Conservation (phyloP, 2,329 filamentous ascomycete genomes). For the Davidsoniella neocaledoniae region DNA sequence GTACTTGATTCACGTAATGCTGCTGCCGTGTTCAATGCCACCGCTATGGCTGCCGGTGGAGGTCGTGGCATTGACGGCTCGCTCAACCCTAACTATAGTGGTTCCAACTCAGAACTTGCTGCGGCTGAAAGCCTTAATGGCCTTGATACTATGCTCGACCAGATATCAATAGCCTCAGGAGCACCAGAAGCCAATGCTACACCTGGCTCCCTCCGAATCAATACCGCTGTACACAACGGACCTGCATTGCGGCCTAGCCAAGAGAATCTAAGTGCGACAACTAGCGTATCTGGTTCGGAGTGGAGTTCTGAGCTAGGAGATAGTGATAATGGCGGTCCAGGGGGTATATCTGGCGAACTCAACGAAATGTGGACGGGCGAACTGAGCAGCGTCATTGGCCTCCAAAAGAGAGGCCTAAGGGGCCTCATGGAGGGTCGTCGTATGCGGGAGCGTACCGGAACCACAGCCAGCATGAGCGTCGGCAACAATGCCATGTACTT, state of each 20-base stretch:
- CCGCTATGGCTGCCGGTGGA: constrained; percentile 91
- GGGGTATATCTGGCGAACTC: constrained; percentile 11
- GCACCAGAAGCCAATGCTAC: not conserved
- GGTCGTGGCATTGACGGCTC: constrained; percentile 63
- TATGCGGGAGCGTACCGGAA: constrained; percentile 55
- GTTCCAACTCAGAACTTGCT: constrained; percentile 23
- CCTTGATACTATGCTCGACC: constrained; percentile 6
- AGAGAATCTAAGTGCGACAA: constrained; percentile 32
- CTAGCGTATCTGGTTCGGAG: constrained; percentile 36
- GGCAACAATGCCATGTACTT: constrained; percentile 18
- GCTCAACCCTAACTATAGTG: constrained; percentile 44
- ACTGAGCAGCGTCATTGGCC: constrained; percentile 75
- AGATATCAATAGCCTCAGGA: constrained; percentile 3
- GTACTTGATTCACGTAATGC: constrained; percentile 86
- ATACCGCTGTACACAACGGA: constrained; percentile 25
- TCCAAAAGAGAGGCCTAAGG: constrained; percentile 83
- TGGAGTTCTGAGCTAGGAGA: constrained; percentile 39
- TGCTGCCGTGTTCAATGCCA: constrained; percentile 93
- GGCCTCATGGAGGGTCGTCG: constrained; percentile 89
- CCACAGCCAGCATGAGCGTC: constrained; percentile 18
- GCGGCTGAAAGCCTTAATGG: constrained; percentile 12
- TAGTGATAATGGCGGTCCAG: constrained; percentile 29
- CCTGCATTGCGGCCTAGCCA: constrained; percentile 22
- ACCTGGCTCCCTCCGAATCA: constrained; percentile 28
- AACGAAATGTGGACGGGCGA: constrained; percentile 63